Evolutionary conservation across 495 filamentous ascomycete genomes (phyloP), one percentile per base, ranked within the genome.

Genomic region (Neurospora sp.): DNA sequence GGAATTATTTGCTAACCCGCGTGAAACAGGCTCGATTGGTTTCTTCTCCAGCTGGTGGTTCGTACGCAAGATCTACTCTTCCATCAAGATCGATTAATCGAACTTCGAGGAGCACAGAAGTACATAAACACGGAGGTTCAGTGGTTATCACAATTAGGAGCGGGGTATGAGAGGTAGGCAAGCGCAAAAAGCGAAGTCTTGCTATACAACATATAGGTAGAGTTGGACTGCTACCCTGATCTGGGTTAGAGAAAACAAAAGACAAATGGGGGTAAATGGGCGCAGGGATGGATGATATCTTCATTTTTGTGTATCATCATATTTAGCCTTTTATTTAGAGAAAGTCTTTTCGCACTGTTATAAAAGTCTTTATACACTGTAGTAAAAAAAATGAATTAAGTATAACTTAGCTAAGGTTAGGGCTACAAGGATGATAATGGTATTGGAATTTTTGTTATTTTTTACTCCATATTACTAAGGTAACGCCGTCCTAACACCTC

Each of bases 31-130:
- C 11, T 92, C 95, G 0, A 98, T 99, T 80, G 96, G 96, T 71
- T 98, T 95, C 87, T 95, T 98, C 76, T 89, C 95, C 16, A 93
- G 92, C 79, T 98, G 94, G 94, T 85, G 91, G 76, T 99, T 99
- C 78, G 91, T 97, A 71, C 88, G 93, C 74, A 93, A 92, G 81
- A 98, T 99, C 66, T 99, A 99, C 81, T 85, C 90, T 20, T 97
- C 94, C 18, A 97, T 99, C 84, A 99, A 98, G 85, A 92, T 99
- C 73, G 96, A 99, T 75, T 97, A 86, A 72, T 72, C 42, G 27
- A 71, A 14, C 7, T 23, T 14, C 8, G 35, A 10, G 31, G 16
- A n/a, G 18, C 0, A 11, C 12, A 40, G 39, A 11, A 40, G 16
- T n/a, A 16, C 2, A n/a, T 18, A 38, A 72, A 27, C 71, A 35